Base-by-base conservation (phyloP, 352 stramenopile genomes). In the Phytophthora sansomeana region DNA sequence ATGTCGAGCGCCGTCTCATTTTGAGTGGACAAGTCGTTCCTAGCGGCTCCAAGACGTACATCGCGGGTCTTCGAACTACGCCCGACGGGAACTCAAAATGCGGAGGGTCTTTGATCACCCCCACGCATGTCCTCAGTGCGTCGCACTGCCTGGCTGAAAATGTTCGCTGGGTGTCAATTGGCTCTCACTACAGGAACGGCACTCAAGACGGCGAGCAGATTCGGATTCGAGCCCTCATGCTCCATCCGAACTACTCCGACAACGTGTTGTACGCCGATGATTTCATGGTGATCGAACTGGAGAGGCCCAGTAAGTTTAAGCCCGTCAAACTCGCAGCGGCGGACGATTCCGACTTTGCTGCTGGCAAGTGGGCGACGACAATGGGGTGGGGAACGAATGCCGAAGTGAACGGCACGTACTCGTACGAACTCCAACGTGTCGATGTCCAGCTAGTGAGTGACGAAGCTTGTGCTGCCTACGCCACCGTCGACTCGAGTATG, bases 211-310 rank as follows among this genome's bases (percentile, higher is more conserved):
- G 57, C 5, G 46, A 65, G 35, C 21, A 32, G 35, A 63, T 57
- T 17, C 43, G 56, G 28, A 46, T 55, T 11, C 17, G 41, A 6
- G 48, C 44, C 14, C 24, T 64, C 24, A 50, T 55, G 46, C 42
- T 32, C 26, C 44, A 57, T 26, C 44, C 43, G 1, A 51, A 43
- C 10, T 64, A 57, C 28, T 33, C 24, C 3, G n/a, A 58, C 17
- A 65, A 41, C 6, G 43, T 56, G 4, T 4, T 39, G 24, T 19
- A 53, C 16, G 44, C 63, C 2, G 33, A 49, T 13, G 57, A 73
- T 17, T 82, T 81, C 54, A 43, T 76, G 26, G 60, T 93, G 28
- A 51, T 92, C 5, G 72, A 77, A 43, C 74, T 83, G 16, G 65
- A 62, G 41, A 71, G 43, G 6, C 54, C 65, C 2, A 79, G 67